Evolutionary conservation across 2,329 filamentous ascomycete species (phyloP), one percentile per base, ranked within the genome.

Genomic region (Cladophialophora exuberans): DNA sequence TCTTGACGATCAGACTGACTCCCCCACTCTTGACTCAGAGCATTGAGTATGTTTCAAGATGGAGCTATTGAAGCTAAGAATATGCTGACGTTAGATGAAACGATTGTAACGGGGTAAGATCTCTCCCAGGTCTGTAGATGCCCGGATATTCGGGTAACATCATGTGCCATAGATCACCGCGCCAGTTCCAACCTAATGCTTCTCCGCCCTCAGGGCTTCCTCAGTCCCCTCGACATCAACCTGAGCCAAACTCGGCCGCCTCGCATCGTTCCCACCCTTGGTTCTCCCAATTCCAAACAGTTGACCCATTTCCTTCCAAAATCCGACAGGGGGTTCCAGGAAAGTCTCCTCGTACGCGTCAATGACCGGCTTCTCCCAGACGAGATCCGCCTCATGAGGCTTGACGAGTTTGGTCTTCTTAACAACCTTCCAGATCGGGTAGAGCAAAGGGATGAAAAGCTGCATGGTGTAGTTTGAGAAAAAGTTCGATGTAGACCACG

Each of bases 401-500:
- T 18, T 28, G 5, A 57, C 38, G 18, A 52, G 22, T 13, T 36
- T 52, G 47, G 58, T 60, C 7, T 30, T 28, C 43, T 60, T 60
- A 67, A 83, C 17, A 3, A 59, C 9, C 43, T 62, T 62, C 59
- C 59, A 62, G 15, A 41, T 46, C 1, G 56, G 18, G 33, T 48
- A 62, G 5, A 62, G 26, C 20, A 52, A 15, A 6, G 58, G 58
- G 3, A 52, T 52, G n/a, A 61, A 49, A 33, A 55, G 42, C 18
- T 56, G 52, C 57, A 56, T 59, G 42, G 48, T 57, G 51, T 60
- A 60, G 42, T 41, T 52, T 17, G 88, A 88, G 36, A 91, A 72
- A 68, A 91, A 92, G 13, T 78, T 80, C 5, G 82, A 77, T 0
- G 84, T 67, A 50, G 81, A 77, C 87, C 85, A 90, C 0, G 85